Conservation (phyloP, 108 stramenopile species). For the Skeletonema costatum region DNA sequence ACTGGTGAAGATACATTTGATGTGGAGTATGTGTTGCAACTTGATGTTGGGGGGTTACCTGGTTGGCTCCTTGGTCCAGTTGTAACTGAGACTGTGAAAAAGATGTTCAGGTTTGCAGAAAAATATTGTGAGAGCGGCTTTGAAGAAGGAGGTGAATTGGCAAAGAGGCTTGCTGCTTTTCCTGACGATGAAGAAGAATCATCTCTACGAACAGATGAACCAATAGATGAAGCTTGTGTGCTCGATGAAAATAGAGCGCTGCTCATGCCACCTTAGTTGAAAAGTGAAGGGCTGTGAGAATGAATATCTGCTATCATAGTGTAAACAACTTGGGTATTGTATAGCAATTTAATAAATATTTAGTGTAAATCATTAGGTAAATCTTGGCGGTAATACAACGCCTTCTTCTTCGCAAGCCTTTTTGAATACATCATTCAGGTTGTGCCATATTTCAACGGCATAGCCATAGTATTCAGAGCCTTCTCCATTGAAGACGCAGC, state of each 20-base stretch:
- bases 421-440: constrained; percentile 29
- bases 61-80: constrained; percentile 48
- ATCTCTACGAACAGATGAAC: neutral
- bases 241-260: constrained; percentile 28
- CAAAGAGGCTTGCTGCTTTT: constrained; percentile 22
- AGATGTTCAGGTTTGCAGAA: constrained; percentile 50
- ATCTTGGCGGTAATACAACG: constrained; percentile 15
- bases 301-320: neutral
- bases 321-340: neutral
- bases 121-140: constrained; percentile 40
- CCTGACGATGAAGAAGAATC: constrained; percentile 9
- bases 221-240: constrained; percentile 1
- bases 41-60: constrained; percentile 52
- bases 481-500: constrained; percentile 70
- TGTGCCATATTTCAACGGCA: constrained; percentile 33
- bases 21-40: constrained; percentile 47
- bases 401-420: constrained; percentile 27
- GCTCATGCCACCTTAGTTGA: constrained; percentile 34
- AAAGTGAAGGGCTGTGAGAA: neutral
- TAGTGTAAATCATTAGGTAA: neutral
- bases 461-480: constrained; percentile 15
- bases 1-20: constrained; percentile 43
- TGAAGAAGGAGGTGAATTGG: constrained; percentile 30
- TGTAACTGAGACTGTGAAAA: constrained; percentile 41
- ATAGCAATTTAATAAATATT: neutral